Evolutionary conservation across 2,329 filamentous ascomycete genomes (phyloP).

Genomic region (Westerdykella aurantiaca): DNA sequence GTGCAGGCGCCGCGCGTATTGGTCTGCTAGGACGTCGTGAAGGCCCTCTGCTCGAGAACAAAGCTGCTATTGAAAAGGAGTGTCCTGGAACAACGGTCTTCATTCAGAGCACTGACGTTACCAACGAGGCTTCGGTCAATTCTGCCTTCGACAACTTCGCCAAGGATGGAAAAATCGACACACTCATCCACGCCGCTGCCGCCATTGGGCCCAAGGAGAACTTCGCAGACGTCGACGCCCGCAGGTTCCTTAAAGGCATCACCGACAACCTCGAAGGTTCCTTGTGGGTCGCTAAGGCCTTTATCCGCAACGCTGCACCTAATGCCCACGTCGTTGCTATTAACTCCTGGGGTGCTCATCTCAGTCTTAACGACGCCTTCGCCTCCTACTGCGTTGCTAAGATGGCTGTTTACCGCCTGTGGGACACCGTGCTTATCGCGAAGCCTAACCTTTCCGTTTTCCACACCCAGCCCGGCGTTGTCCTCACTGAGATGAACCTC

Average conservation of each 20-base stretch:
- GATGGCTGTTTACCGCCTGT: slow-evolving; percentile 31
- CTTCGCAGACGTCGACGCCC: slow-evolving; percentile 4
- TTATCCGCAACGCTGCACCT: slow-evolving; percentile 14
- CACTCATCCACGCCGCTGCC: slow-evolving; percentile 20
- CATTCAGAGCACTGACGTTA: slow-evolving; percentile 13
- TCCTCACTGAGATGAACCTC: slow-evolving; percentile 36
- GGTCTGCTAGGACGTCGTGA: slow-evolving; percentile 40
- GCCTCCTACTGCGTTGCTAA: slow-evolving; percentile 35
- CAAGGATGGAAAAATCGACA: slow-evolving; percentile 11
- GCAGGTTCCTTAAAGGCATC: slow-evolving; percentile 10
- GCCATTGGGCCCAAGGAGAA: slow-evolving; percentile 4
- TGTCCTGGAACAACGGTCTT: slow-evolving; percentile 11
- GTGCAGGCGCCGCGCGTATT: slow-evolving; percentile 42
- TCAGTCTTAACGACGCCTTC: slow-evolving; percentile 9
- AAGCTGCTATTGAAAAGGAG: slow-evolving; percentile 25
- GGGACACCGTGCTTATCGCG: slow-evolving; percentile 33
- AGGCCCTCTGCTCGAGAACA: slow-evolving; percentile 30
- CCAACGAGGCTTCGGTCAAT: slow-evolving; percentile 12
- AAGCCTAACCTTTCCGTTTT: slow-evolving; percentile 37
- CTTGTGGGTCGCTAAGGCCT: slow-evolving; percentile 16
- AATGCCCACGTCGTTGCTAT: slow-evolving; percentile 19
- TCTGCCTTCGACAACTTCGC: slow-evolving; percentile 12
- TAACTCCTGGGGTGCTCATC: slow-evolving; percentile 13
- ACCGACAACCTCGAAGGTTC: slow-evolving; percentile 13
- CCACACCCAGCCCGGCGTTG: slow-evolving; percentile 40